These are phyloP conservation scores for Mycena leptocephala DNA, from an alignment of 768 basidiomycete species.

Conservation along the genomic window DNA sequence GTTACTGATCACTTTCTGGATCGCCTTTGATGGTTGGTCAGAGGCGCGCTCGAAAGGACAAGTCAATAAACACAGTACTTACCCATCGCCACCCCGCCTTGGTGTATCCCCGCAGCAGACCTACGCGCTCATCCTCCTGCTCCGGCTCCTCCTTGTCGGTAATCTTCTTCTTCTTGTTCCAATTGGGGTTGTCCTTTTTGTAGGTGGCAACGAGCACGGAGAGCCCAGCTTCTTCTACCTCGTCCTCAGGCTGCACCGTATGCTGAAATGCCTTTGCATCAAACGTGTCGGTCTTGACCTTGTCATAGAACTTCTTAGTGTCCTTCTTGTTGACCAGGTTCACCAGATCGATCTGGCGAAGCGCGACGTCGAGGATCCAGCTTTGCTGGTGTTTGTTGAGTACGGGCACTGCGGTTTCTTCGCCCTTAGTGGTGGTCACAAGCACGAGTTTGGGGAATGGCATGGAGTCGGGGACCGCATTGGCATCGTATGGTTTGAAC, in stretches of 20 bases:
- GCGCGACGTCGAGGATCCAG: too few species aligned
- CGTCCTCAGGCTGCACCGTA: neutral
- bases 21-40: too few species aligned
- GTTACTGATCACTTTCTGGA: slow-evolving; percentile 22
- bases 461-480: neutral
- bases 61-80: too few species aligned
- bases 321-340: neutral
- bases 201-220: neutral
- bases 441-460: neutral
- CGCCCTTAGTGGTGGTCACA: neutral
- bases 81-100: too few species aligned
- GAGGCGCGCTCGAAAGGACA: too few species aligned
- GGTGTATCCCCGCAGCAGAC: slow-evolving; percentile 5
- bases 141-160: too few species aligned
- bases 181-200: too few species aligned
- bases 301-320: neutral
- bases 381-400: neutral
- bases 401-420: neutral
- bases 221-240: neutral
- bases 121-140: neutral
- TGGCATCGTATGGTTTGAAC: neutral
- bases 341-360: neutral
- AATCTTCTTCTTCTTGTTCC: neutral
- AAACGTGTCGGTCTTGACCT: neutral
- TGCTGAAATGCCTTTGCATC: neutral